phyloP scores from a whole-genome alignment of 805 yeast genomes.

The Cyberlindnera xishuangbannaensis region DNA sequence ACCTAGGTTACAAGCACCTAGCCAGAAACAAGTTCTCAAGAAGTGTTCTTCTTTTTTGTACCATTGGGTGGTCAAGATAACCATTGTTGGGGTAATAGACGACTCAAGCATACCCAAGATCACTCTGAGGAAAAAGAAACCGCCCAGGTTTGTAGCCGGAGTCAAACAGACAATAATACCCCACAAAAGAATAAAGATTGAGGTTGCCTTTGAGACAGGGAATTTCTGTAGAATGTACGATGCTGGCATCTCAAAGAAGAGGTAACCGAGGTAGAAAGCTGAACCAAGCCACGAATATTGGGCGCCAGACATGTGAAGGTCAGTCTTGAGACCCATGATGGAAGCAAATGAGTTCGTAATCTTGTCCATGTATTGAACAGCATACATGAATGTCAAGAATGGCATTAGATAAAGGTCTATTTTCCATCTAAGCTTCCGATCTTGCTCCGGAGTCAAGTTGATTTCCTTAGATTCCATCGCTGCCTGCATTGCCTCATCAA shows the following conservation, averaged over 20 bases:
- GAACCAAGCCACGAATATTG: slow-evolving; percentile 53
- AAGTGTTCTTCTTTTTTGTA: slow-evolving; percentile 45
- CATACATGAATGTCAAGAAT: slow-evolving; percentile 41
- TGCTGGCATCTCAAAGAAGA: slow-evolving; percentile 49
- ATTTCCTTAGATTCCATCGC: slow-evolving; percentile 31
- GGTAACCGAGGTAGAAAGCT: slow-evolving; percentile 59
- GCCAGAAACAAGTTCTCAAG: slow-evolving; percentile 37
- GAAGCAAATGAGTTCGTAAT: slow-evolving; percentile 42
- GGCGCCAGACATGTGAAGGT: slow-evolving; percentile 38
- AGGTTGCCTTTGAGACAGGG: slow-evolving; percentile 48
- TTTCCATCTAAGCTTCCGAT: slow-evolving; percentile 36
- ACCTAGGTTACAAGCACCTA: slow-evolving; percentile 42
- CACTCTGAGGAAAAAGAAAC: slow-evolving; percentile 42
- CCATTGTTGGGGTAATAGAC: slow-evolving; percentile 51
- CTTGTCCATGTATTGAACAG: slow-evolving; percentile 58
- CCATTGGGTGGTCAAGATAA: slow-evolving; percentile 52
- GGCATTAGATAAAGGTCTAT: slow-evolving; percentile 48
- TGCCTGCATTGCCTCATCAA: slow-evolving; percentile 41
- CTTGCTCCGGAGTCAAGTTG: slow-evolving; percentile 28
- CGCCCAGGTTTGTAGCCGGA: slow-evolving; percentile 36
- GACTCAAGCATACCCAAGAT: slow-evolving; percentile 48
- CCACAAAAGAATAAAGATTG: slow-evolving; percentile 52
- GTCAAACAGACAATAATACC: slow-evolving; percentile 51
- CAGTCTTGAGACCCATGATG: slow-evolving; percentile 43
- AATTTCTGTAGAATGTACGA: slow-evolving; percentile 44